These are phyloP conservation scores for Neurospora sp. DNA, from an alignment of 495 filamentous ascomycete genomes.

Conservation along the genomic window DNA sequence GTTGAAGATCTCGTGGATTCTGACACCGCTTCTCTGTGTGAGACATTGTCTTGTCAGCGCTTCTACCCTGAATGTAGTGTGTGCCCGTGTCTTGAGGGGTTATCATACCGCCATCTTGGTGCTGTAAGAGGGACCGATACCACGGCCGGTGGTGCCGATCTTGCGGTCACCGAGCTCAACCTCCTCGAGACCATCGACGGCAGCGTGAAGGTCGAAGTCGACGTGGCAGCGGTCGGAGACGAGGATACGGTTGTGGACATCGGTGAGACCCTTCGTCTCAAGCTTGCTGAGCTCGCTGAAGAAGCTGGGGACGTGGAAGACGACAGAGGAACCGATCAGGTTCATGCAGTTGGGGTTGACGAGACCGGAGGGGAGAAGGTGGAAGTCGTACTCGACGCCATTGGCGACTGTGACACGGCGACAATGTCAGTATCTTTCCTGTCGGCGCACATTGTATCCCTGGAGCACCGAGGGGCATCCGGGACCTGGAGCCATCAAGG, in stretches of 20 bases:
- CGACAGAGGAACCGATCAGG: slow-evolving; percentile 76
- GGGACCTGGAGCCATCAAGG: slow-evolving; percentile 5
- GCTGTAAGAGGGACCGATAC: slow-evolving; percentile 74
- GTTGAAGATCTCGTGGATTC: slow-evolving; percentile 67
- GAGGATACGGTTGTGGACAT: slow-evolving; percentile 57
- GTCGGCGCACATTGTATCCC: slow-evolving; percentile 1
- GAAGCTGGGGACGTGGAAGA: slow-evolving; percentile 68
- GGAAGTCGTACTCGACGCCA: slow-evolving; percentile 43
- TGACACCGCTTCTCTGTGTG: slow-evolving; percentile 51
- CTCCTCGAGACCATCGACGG: slow-evolving; percentile 77
- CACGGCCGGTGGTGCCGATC: slow-evolving; percentile 50
- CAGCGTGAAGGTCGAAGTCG: slow-evolving; percentile 71
- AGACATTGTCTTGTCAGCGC: background rate
- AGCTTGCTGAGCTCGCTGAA: slow-evolving; percentile 73
- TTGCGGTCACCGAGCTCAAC: slow-evolving; percentile 50
- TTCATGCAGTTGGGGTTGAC: slow-evolving; percentile 69
- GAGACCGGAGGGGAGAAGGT: slow-evolving; percentile 57
- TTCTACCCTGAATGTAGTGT: too few species aligned
- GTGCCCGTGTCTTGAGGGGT: background rate
- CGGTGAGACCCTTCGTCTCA: slow-evolving; percentile 59
- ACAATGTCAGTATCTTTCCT: background rate
- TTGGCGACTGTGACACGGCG: slow-evolving; percentile 19
- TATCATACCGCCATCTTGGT: slow-evolving; percentile 54
- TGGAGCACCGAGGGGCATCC: background rate
- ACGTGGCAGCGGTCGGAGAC: slow-evolving; percentile 77